These are phyloP conservation scores for Stemphylium beticola DNA, from an alignment of 2,329 filamentous ascomycete species.

Conservation along the genomic window DNA sequence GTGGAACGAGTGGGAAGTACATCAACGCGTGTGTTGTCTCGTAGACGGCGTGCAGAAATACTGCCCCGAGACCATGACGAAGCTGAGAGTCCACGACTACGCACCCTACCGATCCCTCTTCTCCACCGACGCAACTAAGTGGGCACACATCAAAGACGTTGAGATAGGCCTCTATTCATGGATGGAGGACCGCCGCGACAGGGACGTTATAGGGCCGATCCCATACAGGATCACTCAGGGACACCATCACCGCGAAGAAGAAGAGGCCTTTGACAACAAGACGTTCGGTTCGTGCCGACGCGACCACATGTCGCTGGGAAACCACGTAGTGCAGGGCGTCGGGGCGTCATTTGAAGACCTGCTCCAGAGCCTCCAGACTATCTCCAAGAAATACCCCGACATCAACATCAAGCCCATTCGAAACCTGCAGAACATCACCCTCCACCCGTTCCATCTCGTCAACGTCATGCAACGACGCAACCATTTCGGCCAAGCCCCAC, in stretches of 20 bases:
- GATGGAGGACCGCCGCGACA: constrained; percentile 46
- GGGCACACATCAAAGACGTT: constrained; percentile 39
- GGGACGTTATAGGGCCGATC: constrained; percentile 42
- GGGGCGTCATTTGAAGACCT: constrained; percentile 43
- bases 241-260: constrained; percentile 42
- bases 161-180: constrained; percentile 43
- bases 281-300: constrained; percentile 40
- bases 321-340: constrained; percentile 43
- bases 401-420: constrained; percentile 41
- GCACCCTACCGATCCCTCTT: constrained; percentile 45
- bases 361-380: constrained; percentile 38
- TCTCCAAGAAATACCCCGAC: constrained; percentile 40
- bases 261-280: constrained; percentile 46
- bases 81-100: constrained; percentile 44
- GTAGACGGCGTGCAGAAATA: constrained; percentile 41
- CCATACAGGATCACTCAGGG: constrained; percentile 44
- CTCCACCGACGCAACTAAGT: constrained; percentile 39
- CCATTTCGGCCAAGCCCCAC: constrained; percentile 26
- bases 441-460: constrained; percentile 46
- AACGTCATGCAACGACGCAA: constrained; percentile 41
- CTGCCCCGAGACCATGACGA: constrained; percentile 40
- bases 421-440: constrained; percentile 34
- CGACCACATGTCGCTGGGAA: constrained; percentile 44
- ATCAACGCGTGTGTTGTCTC: constrained; percentile 46
- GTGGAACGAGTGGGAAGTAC: constrained; percentile 49